Conservation (phyloP, 169 alveolate species). For the Eimeria necatrix region DNA sequence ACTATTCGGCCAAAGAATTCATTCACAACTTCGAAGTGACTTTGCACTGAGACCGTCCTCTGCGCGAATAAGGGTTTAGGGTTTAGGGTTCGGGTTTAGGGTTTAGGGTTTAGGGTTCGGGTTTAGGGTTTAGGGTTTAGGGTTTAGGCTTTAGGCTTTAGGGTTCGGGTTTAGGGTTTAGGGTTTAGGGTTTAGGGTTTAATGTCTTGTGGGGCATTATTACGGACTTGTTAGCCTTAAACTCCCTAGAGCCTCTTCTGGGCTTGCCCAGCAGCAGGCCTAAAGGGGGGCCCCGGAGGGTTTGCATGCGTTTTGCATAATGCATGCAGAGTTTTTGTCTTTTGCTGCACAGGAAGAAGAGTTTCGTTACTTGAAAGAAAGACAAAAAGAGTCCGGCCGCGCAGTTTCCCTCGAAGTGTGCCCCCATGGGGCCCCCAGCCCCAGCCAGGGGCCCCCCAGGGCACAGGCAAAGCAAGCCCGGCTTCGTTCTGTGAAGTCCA, state of each 20-base stretch:
- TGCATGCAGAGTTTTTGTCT: neutral
- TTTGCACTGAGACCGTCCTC: too few species aligned
- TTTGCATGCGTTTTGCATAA: too few species aligned
- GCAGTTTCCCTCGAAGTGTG: constrained; percentile 67
- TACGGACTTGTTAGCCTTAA: too few species aligned
- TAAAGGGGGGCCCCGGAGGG: too few species aligned
- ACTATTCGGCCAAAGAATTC: constrained; percentile 40
- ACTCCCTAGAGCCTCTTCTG: too few species aligned
- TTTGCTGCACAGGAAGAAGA: constrained; percentile 18
- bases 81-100: too few species aligned
- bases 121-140: neutral
- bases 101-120: too few species aligned
- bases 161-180: too few species aligned
- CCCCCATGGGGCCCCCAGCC: constrained; percentile 1
- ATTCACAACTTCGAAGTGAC: constrained; percentile 37
- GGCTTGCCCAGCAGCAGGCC: too few species aligned
- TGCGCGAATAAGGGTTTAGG: too few species aligned
- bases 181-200: too few species aligned
- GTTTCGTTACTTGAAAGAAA: constrained; percentile 15
- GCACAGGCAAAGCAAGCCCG: neutral
- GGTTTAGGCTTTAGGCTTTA: neutral
- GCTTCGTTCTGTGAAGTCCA: neutral
- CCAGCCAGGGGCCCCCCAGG: neutral
- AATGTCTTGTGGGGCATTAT: too few species aligned
- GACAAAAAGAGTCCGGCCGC: constrained; percentile 49